phyloP scores from a whole-genome alignment of 2,329 filamentous ascomycete genomes.

The Fusarium sp. region DNA sequence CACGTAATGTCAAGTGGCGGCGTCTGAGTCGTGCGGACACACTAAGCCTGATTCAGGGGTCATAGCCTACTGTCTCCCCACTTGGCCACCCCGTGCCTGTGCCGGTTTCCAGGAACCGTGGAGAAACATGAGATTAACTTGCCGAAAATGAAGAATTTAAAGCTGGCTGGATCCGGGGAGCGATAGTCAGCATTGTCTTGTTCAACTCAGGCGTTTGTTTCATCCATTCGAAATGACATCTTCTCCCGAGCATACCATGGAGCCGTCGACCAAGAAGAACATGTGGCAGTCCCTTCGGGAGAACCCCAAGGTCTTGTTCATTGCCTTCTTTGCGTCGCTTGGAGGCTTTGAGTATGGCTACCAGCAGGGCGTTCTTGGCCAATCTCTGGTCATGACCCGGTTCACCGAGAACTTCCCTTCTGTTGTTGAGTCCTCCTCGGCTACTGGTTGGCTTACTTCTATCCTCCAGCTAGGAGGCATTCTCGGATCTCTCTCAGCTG shows the following conservation, averaged over 20 bases:
- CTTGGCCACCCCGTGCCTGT: not conserved
- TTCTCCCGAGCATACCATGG: not conserved
- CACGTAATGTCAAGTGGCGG: not conserved
- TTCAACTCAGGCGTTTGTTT: not conserved
- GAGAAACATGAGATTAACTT: not conserved
- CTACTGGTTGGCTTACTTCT: slow-evolving; percentile 63
- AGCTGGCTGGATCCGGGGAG: not conserved
- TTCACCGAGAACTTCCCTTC: slow-evolving; percentile 62
- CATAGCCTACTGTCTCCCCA: not conserved
- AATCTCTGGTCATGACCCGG: slow-evolving; percentile 63
- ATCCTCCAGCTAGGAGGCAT: slow-evolving; percentile 61
- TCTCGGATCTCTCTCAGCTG: slow-evolving; percentile 58
- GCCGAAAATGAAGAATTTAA: not conserved
- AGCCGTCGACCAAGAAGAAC: not conserved
- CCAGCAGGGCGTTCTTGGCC: slow-evolving; percentile 64
- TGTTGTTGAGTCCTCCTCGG: slow-evolving; percentile 57
- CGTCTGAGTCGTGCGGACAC: not conserved
- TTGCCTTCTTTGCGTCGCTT: not conserved
- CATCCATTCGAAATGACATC: not conserved
- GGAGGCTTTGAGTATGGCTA: slow-evolving; percentile 41
- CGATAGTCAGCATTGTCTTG: not conserved
- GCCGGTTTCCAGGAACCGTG: not conserved
- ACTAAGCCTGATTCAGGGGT: not conserved
- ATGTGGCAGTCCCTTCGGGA: not conserved
- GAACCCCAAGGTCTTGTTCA: not conserved